Evolutionary conservation across 768 basidiomycete species (phyloP), one percentile per base, ranked within the genome.

Genomic region (Xerocomellus dryophilus): DNA sequence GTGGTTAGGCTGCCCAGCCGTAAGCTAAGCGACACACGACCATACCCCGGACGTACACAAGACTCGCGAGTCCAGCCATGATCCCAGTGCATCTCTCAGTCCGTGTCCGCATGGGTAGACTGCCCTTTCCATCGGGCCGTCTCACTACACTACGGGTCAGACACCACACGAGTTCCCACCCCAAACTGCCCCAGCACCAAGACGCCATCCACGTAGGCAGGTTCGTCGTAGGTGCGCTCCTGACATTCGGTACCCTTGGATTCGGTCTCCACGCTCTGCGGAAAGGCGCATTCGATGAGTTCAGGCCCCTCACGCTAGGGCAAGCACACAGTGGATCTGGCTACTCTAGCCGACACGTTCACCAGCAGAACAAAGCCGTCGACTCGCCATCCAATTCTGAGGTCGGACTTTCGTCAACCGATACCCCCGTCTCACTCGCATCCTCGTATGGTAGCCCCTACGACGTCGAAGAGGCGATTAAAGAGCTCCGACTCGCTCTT

Each of bases 391-490:
- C 52, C 2, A 17, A 43, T 47, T 48, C 50, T 10, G 41, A 46
- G 25, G 8, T 14, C 20, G 17, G 11, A 11, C 8, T 25, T 17
- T 45, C 42, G 29, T 47, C 42, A 7, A 17, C 35, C 9, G 35
- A 43, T 39, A 18, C 25, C n/a, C 58, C 50, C 29, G 11, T 44
- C 36, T 45, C 54, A 5, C 43, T 60, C 23, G 45, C 39, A 21
- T 59, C 61, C 20, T 62, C 63, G 18, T 84, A 84, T 57, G 83
- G 79, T 8, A 73, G 78, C 17, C 71, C 69, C 5, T 57, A 72
- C 36, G 81, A 83, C 55, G 56, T 84, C 18, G 56, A 73, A 59
- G 58, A 67, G 20, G 83, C 85, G 10, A 85, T 86, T 17, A 62
- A 72, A 15, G 81, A 85, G 57, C 72, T 88, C 31, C 73, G 70